Percentiles rank a stretch among this genome's conserved stretches.
Conservation (phyloP, 1,284 basidiomycete genomes). For the Marasmius sp. region DNA sequence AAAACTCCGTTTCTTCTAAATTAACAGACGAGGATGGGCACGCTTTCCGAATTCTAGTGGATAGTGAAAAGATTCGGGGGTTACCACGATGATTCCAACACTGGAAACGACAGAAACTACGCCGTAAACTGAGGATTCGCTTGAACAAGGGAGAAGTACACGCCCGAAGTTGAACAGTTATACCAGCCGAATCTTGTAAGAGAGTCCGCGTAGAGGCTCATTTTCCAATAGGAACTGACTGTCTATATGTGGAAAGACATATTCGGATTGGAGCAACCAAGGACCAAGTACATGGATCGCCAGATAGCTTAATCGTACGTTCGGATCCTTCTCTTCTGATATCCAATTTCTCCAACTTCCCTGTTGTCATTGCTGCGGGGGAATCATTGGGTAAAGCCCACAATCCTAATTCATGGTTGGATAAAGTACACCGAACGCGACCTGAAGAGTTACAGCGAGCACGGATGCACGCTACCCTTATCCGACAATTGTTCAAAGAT, state of each 20-base stretch:
- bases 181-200: constrained; percentile 13
- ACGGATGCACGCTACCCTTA: too few relatives aligned
- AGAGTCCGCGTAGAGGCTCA: not conserved
- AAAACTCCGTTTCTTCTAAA: constrained; percentile 6
- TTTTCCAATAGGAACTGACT: not conserved
- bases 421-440: too few relatives aligned
- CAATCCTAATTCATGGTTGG: too few relatives aligned
- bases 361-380: constrained; percentile 16
- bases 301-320: constrained; percentile 18
- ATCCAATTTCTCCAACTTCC: constrained; percentile 19
- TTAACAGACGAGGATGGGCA: constrained; percentile 10
- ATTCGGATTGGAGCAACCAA: not conserved
- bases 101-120: constrained; percentile 4
- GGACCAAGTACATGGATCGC: constrained; percentile 18
- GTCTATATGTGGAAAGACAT: constrained; percentile 11
- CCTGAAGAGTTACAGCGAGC: too few relatives aligned
- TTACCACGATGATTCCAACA: constrained; percentile 1
- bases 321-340: constrained; percentile 16
- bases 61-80: not conserved
- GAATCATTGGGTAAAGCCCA: constrained; percentile 16
- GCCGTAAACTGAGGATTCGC: not conserved
- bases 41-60: constrained; percentile 15
- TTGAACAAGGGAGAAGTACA: not conserved
- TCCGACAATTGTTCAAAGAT: too few relatives aligned
- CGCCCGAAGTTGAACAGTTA: constrained; percentile 5